A percentile compares a stretch with the other conserved stretches of the same genome.
Conservation (phyloP, 768 basidiomycete genomes). For the Russula sp. region DNA sequence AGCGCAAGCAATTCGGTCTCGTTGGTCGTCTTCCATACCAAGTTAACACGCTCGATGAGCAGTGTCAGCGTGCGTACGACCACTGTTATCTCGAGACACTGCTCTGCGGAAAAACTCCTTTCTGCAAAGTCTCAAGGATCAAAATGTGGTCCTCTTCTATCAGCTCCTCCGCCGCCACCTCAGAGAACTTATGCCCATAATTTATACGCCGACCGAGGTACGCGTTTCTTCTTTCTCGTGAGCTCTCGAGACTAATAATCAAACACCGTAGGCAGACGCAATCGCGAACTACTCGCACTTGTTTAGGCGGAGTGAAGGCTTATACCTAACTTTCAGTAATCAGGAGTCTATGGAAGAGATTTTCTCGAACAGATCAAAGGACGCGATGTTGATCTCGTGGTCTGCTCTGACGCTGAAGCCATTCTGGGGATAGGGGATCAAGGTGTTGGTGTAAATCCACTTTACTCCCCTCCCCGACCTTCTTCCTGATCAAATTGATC, state of each 20-base stretch:
- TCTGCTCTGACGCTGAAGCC: slow-evolving; percentile 81
- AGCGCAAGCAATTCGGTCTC: slow-evolving; percentile 71
- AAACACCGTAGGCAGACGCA: slow-evolving; percentile 60
- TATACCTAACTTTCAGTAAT: slow-evolving; percentile 64
- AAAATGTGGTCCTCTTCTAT: slow-evolving; percentile 84
- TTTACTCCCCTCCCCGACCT: not conserved
- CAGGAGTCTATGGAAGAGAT: slow-evolving; percentile 71
- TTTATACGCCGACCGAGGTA: slow-evolving; percentile 82
- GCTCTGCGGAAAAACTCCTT: slow-evolving; percentile 70
- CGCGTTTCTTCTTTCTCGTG: slow-evolving; percentile 24
- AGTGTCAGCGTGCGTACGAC: slow-evolving; percentile 69
- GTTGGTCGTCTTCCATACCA: slow-evolving; percentile 38
- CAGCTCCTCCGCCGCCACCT: slow-evolving; percentile 48
- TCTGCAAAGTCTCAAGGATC: slow-evolving; percentile 68
- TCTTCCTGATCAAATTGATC: not conserved
- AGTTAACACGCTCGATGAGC: slow-evolving; percentile 62
- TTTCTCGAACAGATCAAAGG: slow-evolving; percentile 66
- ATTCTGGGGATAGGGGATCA: slow-evolving; percentile 78
- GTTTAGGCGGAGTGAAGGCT: slow-evolving; percentile 73
- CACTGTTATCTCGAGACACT: slow-evolving; percentile 43
- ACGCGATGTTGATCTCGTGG: slow-evolving; percentile 68
- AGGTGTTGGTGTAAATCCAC: slow-evolving; percentile 61
- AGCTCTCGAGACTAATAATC: not conserved
- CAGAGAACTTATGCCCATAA: slow-evolving; percentile 56
- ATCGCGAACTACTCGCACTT: slow-evolving; percentile 83